Conservation (phyloP, 208 protist genomes). For the Zelonia costaricensis region DNA sequence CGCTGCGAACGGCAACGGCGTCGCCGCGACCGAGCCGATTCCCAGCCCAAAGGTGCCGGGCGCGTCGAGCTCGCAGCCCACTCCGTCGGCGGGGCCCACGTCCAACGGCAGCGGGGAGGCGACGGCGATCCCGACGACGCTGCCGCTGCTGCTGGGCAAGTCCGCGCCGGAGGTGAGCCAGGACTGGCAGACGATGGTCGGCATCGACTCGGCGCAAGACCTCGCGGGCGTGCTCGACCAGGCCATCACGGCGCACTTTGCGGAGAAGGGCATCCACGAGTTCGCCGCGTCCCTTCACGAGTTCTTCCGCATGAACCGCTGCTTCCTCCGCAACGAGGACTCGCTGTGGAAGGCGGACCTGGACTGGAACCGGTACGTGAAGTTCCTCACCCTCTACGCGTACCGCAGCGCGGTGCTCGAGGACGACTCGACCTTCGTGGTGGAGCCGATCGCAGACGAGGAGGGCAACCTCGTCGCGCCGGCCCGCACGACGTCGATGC, state of each 20-base stretch:
- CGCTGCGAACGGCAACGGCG: neutral
- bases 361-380: constrained; percentile 82
- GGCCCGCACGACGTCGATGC: constrained; percentile 37
- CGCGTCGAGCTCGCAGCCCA: neutral
- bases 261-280: constrained; percentile 43
- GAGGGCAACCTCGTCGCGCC: constrained; percentile 45
- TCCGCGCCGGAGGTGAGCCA: constrained; percentile 9
- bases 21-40: neutral
- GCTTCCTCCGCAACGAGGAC: constrained; percentile 52
- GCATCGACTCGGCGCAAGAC: constrained; percentile 63
- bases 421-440: constrained; percentile 25
- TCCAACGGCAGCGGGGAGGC: constrained; percentile 8
- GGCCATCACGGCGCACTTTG: constrained; percentile 80
- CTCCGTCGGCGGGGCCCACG: no score
- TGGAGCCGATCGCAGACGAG: constrained; percentile 47
- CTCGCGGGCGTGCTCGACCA: constrained; percentile 70
- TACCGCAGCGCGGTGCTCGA: constrained; percentile 41
- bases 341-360: constrained; percentile 33
- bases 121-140: constrained; percentile 19
- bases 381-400: constrained; percentile 85
- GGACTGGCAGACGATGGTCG: constrained; percentile 19
- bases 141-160: constrained; percentile 24
- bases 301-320: constrained; percentile 58
- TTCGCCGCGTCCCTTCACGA: constrained; percentile 42
- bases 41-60: no score